Percentiles rank a stretch among this genome's conserved stretches.
Evolutionary conservation across 441 rosid genomes (phyloP).

Genomic region (Adansonia madagascariensis): DNA sequence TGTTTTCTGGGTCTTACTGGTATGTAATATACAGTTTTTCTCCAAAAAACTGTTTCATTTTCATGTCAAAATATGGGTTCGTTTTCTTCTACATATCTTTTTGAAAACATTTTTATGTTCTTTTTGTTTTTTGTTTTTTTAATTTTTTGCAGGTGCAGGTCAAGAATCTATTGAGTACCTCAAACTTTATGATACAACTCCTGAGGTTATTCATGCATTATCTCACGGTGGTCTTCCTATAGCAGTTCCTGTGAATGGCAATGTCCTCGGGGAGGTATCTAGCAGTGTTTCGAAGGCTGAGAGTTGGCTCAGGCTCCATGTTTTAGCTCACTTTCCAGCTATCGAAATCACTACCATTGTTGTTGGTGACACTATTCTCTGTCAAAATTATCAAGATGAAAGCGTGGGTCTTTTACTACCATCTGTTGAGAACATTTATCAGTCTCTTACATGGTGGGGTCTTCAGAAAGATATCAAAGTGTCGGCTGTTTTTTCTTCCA

Average conservation of each 20-base stretch:
- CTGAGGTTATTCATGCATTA: slow-evolving; percentile 32
- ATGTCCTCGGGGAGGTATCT: slow-evolving; percentile 55
- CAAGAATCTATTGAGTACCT: slow-evolving; percentile 53
- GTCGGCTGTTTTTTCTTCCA: slow-evolving; percentile 52
- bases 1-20: slow-evolving; percentile 57
- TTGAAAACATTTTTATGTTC: not conserved
- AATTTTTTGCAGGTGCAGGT: slow-evolving; percentile 22
- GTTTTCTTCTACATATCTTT: not conserved
- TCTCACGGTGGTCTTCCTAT: slow-evolving; percentile 37
- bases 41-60: not conserved
- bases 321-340: slow-evolving; percentile 65
- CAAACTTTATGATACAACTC: slow-evolving; percentile 34
- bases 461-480: slow-evolving; percentile 61
- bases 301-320: slow-evolving; percentile 68
- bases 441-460: slow-evolving; percentile 74
- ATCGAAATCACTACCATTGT: slow-evolving; percentile 63
- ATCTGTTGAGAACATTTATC: slow-evolving; percentile 56
- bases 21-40: slow-evolving; percentile 23
- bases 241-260: slow-evolving; percentile 53
- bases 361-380: slow-evolving; percentile 43
- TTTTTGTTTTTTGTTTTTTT: too few species aligned
- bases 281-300: slow-evolving; percentile 65
- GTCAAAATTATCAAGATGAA: slow-evolving; percentile 46
- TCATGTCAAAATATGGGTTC: not conserved
- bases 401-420: slow-evolving; percentile 47